Evolutionary conservation across 2,329 filamentous ascomycete genomes (phyloP), one percentile per base, ranked within the genome.

Genomic region (Trichoderma endophyticum): DNA sequence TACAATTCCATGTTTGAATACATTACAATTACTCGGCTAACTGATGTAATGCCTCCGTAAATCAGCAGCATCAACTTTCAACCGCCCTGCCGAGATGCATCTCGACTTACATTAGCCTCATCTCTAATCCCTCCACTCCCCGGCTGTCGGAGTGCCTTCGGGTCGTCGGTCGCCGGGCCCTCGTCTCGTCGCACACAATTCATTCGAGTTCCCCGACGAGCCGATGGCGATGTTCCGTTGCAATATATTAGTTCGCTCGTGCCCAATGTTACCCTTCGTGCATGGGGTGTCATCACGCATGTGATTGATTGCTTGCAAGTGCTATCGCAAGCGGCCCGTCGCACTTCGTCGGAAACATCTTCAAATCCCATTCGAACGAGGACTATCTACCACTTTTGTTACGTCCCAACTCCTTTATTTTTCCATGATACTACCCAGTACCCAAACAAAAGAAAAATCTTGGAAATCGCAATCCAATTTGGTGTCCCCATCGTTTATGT

Each of bases 101-200:
- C 66, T 70, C 28, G 36, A 28, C 56, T 26, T 60, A 68, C 65
- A 68, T 68, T 68, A 70, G 66, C 66, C 57, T 70, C 57, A 70
- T 70, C 66, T 70, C 30, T 28, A 57, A 54, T 18, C 66, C 57
- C 32, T 59, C 65, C 57, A 48, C 59, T 36, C 59, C 32, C 32
- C 66, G 66, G 66, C 66, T 70, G 66, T 70, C 66, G 66, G 66
- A 28, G 11, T 21, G 2, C 66, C 57, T 61, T 70, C 66, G 66
- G 66, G 66, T 70, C 66, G 66, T 70, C 66, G 66, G 66, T 51
- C 34, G n/a, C 36, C 66, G 66, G 66, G 18, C 66, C 56, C 18
- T 70, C 57, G 56, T 70, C n/a, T 34, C 9, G 36, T 59, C 24
- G n/a, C 56, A 70, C 66, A 21, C 36, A 28, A 36, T 9, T 21